Base-by-base conservation (phyloP, 352 stramenopile genomes). In the Phytopythium oedochilum region DNA sequence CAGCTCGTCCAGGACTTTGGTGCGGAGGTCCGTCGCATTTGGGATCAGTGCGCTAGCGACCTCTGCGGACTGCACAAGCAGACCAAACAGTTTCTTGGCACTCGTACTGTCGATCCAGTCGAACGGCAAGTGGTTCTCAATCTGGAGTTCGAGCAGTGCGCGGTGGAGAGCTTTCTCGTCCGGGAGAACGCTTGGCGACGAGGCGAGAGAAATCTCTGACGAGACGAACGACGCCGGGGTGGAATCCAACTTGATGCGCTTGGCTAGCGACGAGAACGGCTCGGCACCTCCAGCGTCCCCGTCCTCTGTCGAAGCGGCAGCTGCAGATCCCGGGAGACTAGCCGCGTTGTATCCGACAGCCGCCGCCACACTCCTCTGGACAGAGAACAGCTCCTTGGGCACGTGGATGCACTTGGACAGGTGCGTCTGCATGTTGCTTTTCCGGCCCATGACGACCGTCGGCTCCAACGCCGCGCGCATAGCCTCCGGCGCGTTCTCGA, bases 361-460 rank as follows among this genome's bases (percentile, higher is more conserved):
- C 23, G 61, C 35, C n/a, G 38, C 36, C 22, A 28, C 46, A 25
- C 46, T 52, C 52, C 73, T 75, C 22, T 51, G 58, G 25, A 68
- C 60, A 0, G 63, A 32, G 46, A 70, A 32, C 18, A 66, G 40
- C 23, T 88, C 73, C 50, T 83, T 81, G 46, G 75, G 79, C 34
- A 92, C 62, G 48, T 92, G 80, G 0, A 75, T 66, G 43, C 83
- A 92, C 65, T 86, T 89, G 68, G 78, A 67, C 63, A 90, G 60
- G 54, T 92, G 83, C 3, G 83, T 92, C 68, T 90, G 83, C 83
- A 92, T 92, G 61, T 90, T 92, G 48, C 75, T 76, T 58, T 90
- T 92, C 26, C 82, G 73, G 0, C 79, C 83, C 63, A 87, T 84
- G 38, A 92, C 71, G 47, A 87, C 64, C 23, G 70, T 70, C 23